phyloP scores from a whole-genome alignment of 352 stramenopile species.

The Globisporangium okanoganense region DNA sequence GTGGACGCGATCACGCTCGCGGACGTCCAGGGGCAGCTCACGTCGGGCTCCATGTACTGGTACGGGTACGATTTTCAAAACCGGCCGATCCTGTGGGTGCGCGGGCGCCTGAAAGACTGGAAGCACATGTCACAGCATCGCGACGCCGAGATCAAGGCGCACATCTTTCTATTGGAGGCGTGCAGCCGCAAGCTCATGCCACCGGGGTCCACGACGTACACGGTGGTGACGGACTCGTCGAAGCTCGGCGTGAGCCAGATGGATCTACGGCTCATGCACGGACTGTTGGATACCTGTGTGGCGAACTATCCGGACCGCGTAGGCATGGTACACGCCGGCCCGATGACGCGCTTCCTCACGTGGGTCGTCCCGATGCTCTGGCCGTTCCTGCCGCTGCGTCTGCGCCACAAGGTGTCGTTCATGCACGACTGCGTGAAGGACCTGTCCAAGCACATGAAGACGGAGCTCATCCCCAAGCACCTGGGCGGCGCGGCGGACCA shows the following conservation, averaged over 20 bases:
- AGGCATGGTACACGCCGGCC: constrained; percentile 50
- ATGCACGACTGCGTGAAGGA: constrained; percentile 53
- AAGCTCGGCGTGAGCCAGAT: constrained; percentile 42
- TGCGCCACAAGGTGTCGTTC: constrained; percentile 57
- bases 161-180: constrained; percentile 58
- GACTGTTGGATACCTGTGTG: constrained; percentile 55
- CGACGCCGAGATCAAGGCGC: constrained; percentile 49
- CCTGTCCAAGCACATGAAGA: constrained; percentile 55
- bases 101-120: constrained; percentile 59
- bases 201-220: constrained; percentile 51
- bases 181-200: constrained; percentile 55
- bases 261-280: constrained; percentile 60
- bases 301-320: constrained; percentile 68
- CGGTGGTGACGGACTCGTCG: constrained; percentile 53
- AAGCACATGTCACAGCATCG: constrained; percentile 39
- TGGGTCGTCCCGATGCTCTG: constrained; percentile 47
- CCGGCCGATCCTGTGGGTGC: constrained; percentile 64
- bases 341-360: constrained; percentile 54
- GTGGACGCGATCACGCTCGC: constrained; percentile 35
- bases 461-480: constrained; percentile 47
- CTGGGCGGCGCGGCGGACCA: constrained; percentile 43
- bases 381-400: constrained; percentile 47
- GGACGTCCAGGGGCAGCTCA: constrained; percentile 39
- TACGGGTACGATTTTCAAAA: constrained; percentile 69
- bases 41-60: constrained; percentile 63